These are phyloP conservation scores for Sporisorium graminicola DNA, from an alignment of 1,284 basidiomycete genomes.

Conservation along the genomic window DNA sequence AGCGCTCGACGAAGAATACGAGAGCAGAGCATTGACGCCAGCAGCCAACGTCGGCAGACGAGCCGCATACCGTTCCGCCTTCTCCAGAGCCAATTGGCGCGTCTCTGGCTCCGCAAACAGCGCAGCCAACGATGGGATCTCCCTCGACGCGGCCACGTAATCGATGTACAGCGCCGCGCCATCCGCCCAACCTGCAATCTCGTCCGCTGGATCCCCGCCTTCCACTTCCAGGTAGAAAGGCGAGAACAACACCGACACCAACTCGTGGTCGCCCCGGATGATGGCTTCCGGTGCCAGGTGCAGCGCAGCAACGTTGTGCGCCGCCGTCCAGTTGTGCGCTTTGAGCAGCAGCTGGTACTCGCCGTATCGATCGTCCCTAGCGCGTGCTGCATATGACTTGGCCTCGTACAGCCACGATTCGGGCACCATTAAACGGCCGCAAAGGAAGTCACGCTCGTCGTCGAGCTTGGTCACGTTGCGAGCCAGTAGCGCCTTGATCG, in stretches of 20 bases:
- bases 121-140: conserved; percentile 73
- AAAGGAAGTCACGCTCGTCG: conserved; percentile 79
- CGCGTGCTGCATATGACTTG: conserved; percentile 77
- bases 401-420: conserved; percentile 87
- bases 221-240: conserved; percentile 78
- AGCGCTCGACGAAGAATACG: conserved; percentile 54
- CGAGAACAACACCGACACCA: conserved; percentile 81
- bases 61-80: conserved; percentile 72
- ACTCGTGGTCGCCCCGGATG: conserved; percentile 80
- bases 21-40: conserved; percentile 65
- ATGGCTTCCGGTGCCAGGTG: conserved; percentile 92
- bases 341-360: conserved; percentile 83
- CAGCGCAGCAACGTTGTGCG: conserved; percentile 83
- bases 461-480: conserved; percentile 80
- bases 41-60: conserved; percentile 76
- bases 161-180: conserved; percentile 64
- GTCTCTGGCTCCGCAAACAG: conserved; percentile 71
- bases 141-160: conserved; percentile 72
- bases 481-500: conserved; percentile 83
- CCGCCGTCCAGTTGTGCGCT: conserved; percentile 79
- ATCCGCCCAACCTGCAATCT: conserved; percentile 64
- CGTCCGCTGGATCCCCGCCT: conserved; percentile 67
- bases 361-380: conserved; percentile 77
- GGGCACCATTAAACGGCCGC: conserved; percentile 83
- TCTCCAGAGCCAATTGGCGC: conserved; percentile 32